These are phyloP conservation scores for Rhodotorula sp. DNA, from an alignment of 1,284 basidiomycete species.

Conservation along the genomic window DNA sequence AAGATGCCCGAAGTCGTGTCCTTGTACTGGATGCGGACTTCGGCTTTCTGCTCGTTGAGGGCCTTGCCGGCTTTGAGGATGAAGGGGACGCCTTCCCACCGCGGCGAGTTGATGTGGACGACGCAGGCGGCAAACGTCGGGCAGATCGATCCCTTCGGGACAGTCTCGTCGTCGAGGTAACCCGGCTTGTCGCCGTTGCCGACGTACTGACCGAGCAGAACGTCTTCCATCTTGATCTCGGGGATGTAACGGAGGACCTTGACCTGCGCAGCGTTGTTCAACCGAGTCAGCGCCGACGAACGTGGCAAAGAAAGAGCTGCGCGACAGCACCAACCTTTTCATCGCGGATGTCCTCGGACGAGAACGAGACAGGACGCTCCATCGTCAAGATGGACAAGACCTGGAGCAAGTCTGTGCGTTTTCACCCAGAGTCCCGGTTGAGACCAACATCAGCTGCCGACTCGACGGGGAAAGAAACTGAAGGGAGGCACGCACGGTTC, in stretches of 20 bases:
- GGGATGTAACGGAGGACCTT: conserved; percentile 89
- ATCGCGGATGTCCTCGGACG: conserved; percentile 91
- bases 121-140: conserved; percentile 88
- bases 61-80: conserved; percentile 96
- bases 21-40: conserved; percentile 93
- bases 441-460: not conserved
- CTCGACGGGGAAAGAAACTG: not conserved
- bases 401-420: conserved; percentile 74
- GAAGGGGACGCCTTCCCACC: conserved; percentile 97
- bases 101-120: conserved; percentile 85
- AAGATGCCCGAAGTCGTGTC: conserved; percentile 94
- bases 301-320: too few relatives aligned
- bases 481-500: conserved; percentile 69
- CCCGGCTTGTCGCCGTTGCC: conserved; percentile 79
- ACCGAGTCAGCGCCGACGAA: not conserved
- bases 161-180: conserved; percentile 93
- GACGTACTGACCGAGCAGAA: conserved; percentile 88
- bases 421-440: not conserved
- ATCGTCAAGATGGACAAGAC: conserved; percentile 88
- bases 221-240: conserved; percentile 71
- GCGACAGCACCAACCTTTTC: conserved; percentile 68
- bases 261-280: conserved; percentile 59
- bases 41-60: conserved; percentile 93
- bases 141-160: conserved; percentile 84
- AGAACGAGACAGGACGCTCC: conserved; percentile 96